Percentiles rank a stretch among this genome's conserved stretches.
Conservation (phyloP, 257 asterid species). For the Apocynum venetum region DNA sequence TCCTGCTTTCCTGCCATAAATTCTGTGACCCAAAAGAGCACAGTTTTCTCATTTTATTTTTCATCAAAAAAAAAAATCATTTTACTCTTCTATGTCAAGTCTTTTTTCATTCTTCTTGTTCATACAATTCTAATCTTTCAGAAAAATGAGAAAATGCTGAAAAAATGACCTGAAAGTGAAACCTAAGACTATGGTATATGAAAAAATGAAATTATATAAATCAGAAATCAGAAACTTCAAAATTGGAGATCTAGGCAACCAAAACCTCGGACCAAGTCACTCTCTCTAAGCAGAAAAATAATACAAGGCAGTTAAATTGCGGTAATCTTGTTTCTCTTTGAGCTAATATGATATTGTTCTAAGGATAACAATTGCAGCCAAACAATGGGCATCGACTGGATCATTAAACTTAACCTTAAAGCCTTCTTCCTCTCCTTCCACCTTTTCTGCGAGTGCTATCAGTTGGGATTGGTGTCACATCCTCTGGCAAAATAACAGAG, state of each 20-base stretch:
- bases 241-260: neutral
- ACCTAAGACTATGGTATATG: too few relatives aligned
- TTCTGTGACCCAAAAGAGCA: too few relatives aligned
- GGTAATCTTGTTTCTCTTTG: neutral
- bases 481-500: slow-evolving; percentile 50
- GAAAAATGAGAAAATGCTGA: too few relatives aligned
- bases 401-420: slow-evolving; percentile 21
- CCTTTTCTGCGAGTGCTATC: slow-evolving; percentile 93
- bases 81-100: too few relatives aligned
- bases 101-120: too few relatives aligned
- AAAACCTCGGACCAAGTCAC: neutral
- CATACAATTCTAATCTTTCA: too few relatives aligned
- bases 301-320: neutral
- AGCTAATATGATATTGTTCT: neutral
- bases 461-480: slow-evolving; percentile 84
- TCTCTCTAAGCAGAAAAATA: neutral
- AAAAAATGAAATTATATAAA: neutral
- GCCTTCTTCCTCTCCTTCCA: slow-evolving; percentile 91
- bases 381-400: neutral
- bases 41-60: too few relatives aligned
- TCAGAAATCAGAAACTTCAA: too few relatives aligned
- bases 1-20: too few relatives aligned
- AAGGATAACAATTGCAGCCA: neutral
- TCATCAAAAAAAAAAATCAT: too few relatives aligned
- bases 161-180: too few relatives aligned